A percentile compares a stretch with the other conserved stretches of the same genome.
These are phyloP conservation scores for Malus fusca DNA, from an alignment of 306 rosid species.

Conservation along the genomic window DNA sequence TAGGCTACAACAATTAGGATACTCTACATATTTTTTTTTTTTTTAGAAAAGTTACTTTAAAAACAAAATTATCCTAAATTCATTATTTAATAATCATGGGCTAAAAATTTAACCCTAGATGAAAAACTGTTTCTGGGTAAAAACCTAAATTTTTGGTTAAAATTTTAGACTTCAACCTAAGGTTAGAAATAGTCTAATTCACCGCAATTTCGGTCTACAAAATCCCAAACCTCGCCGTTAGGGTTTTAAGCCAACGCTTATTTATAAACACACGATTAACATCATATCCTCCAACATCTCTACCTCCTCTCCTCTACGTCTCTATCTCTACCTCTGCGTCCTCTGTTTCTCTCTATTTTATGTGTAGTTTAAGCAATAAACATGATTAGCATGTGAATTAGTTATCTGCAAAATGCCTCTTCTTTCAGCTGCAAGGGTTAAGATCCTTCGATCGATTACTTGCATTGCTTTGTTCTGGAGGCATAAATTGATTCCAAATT, in stretches of 20 bases:
- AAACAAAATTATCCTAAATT: no score
- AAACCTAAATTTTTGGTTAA: no score
- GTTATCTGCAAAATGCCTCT: conserved; percentile 32
- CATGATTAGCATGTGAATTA: neutral
- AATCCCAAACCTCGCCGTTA: neutral
- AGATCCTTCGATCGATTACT: conserved; percentile 63
- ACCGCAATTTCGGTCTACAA: neutral
- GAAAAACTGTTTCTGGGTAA: no score
- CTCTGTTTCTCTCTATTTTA: neutral
- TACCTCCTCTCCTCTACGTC: neutral
- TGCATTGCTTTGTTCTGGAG: conserved; percentile 71
- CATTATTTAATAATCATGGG: no score
- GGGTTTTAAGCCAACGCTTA: neutral
- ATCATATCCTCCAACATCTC: neutral
- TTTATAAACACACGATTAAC: neutral
- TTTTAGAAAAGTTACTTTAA: no score
- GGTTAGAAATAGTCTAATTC: neutral
- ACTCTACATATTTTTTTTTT: no score
- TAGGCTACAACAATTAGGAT: no score
- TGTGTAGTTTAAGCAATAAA: neutral
- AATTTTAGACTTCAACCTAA: no score
- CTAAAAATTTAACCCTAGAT: no score
- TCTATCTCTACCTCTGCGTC: neutral
- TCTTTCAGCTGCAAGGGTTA: conserved; percentile 66
- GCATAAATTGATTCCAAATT: conserved; percentile 37